These are phyloP conservation scores for Acanthamoeba healyi DNA, from an alignment of 208 protist species.

Conservation along the genomic window DNA sequence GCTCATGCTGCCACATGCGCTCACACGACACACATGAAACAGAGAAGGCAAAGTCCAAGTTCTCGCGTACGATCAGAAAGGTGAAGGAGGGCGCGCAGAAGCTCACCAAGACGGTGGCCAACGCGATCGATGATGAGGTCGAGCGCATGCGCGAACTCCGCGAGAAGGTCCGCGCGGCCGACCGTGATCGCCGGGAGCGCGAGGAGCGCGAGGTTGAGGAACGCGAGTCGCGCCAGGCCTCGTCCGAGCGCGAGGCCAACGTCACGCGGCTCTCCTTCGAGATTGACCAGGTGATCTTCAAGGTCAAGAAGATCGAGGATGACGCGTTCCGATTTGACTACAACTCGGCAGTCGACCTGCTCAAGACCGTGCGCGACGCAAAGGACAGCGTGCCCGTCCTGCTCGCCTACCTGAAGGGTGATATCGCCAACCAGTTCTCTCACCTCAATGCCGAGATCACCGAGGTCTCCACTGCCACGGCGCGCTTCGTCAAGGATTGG, in stretches of 20 bases:
- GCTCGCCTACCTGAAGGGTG: neutral
- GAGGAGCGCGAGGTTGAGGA: neutral
- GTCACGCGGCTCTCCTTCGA: neutral
- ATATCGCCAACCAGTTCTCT: neutral
- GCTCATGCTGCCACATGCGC: neutral
- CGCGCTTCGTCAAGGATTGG: slow-evolving; percentile 17
- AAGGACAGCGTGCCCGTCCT: neutral
- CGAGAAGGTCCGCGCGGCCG: neutral
- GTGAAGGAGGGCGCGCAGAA: slow-evolving; percentile 46
- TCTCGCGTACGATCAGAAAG: neutral
- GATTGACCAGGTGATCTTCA: neutral
- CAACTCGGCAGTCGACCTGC: neutral
- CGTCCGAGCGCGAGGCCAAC: neutral
- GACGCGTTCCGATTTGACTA: neutral
- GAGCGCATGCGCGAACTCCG: slow-evolving; percentile 13
- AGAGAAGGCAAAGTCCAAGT: slow-evolving; percentile 57
- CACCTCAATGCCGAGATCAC: neutral
- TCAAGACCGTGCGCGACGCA: neutral
- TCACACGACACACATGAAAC: neutral
- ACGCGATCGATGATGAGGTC: neutral
- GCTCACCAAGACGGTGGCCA: neutral
- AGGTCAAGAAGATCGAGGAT: too few species aligned
- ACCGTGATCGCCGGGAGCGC: neutral
- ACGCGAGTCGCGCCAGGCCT: neutral
- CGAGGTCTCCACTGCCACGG: neutral